Percentiles rank a stretch among this genome's conserved stretches.
Evolutionary conservation across 1,284 basidiomycete species (phyloP).

Genomic region (Cryptococcus neoformans): DNA sequence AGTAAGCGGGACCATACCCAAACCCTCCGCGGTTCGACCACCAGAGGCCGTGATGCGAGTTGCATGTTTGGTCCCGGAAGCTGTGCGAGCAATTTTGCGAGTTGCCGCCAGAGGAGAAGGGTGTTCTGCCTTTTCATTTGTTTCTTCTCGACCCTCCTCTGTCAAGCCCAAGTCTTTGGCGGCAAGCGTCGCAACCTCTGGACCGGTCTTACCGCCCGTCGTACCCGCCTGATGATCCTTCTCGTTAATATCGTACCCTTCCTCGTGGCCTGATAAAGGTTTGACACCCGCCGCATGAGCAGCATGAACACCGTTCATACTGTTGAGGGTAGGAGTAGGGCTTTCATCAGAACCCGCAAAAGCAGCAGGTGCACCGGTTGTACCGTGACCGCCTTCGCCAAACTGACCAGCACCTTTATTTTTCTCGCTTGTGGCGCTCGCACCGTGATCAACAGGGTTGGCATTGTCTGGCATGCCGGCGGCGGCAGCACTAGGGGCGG

Average conservation of each 20-base stretch:
- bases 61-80: slow-evolving; percentile 11
- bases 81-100: slow-evolving; percentile 12
- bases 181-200: slow-evolving; percentile 10
- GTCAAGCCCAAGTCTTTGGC: slow-evolving; percentile 14
- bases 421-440: too few relatives aligned
- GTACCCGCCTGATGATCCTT: slow-evolving; percentile 21
- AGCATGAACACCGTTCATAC: neutral
- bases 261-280: slow-evolving; percentile 9
- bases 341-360: slow-evolving; percentile 8
- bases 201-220: slow-evolving; percentile 10
- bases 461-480: neutral
- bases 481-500: neutral
- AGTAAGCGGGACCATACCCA: slow-evolving; percentile 28
- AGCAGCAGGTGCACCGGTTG: too few relatives aligned
- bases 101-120: neutral
- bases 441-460: neutral
- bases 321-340: slow-evolving; percentile 20
- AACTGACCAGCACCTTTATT: too few relatives aligned
- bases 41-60: slow-evolving; percentile 7
- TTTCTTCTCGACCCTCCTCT: neutral
- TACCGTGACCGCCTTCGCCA: too few relatives aligned
- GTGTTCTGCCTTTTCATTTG: neutral
- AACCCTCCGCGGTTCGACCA: slow-evolving; percentile 6
- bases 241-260: slow-evolving; percentile 4
- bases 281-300: neutral